Conservation (phyloP, 108 stramenopile species). For the Skeletonema grethae region DNA sequence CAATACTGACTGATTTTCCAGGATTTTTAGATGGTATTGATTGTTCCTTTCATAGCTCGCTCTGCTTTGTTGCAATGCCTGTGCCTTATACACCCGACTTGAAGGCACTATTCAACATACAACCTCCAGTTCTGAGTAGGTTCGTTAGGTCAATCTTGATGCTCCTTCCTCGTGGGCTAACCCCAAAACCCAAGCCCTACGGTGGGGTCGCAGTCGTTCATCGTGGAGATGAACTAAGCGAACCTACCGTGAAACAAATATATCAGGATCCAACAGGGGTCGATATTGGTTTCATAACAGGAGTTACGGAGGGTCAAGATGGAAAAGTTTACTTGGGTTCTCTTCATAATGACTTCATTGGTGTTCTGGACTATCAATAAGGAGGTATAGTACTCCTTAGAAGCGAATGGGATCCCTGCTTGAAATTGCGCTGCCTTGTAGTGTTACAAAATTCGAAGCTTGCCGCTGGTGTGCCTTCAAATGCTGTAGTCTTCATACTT, state of each 20-base stretch:
- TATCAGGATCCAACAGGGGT: constrained; percentile 69
- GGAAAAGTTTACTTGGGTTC: constrained; percentile 77
- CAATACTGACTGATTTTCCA: constrained; percentile 46
- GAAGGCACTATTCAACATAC: constrained; percentile 38
- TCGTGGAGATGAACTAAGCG: constrained; percentile 24
- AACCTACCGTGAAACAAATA: constrained; percentile 31
- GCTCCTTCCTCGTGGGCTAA: constrained; percentile 45
- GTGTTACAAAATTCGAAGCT: too few relatives aligned
- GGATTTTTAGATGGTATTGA: constrained; percentile 63
- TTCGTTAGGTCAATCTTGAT: constrained; percentile 53
- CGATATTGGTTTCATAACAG: constrained; percentile 56
- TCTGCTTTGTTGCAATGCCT: constrained; percentile 54
- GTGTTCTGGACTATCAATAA: constrained; percentile 45
- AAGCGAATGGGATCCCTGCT: too few relatives aligned
- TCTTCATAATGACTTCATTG: constrained; percentile 63
- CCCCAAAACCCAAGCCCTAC: constrained; percentile 39
- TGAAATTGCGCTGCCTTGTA: too few relatives aligned
- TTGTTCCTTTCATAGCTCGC: constrained; percentile 45
- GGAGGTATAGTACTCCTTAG: neutral
- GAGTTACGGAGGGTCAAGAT: constrained; percentile 54
- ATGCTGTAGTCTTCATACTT: too few relatives aligned
- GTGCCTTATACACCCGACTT: constrained; percentile 11
- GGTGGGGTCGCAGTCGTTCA: constrained; percentile 59
- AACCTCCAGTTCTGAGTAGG: constrained; percentile 17
- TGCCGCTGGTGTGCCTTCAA: too few relatives aligned